Base-by-base conservation (phyloP, 139 green algal genomes). In the Edaphochlamys debaryana region DNA sequence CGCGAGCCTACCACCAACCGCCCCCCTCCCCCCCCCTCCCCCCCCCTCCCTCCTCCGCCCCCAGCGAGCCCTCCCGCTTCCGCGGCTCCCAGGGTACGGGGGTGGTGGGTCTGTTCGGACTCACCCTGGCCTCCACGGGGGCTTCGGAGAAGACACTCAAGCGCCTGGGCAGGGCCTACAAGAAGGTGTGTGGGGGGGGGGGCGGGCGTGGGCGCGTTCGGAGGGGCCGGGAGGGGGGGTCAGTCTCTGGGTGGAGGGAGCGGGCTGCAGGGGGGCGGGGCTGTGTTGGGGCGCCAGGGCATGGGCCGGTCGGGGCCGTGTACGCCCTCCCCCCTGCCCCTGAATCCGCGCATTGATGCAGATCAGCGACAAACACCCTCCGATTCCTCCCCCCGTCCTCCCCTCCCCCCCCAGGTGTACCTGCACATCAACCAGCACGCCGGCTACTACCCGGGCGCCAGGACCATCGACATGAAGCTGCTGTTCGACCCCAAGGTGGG, bases 361-460 rank as follows among this genome's bases (percentile, higher is more conserved):
- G n/a, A n/a, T n/a, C n/a, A n/a, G n/a, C n/a, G n/a, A n/a, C n/a
- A n/a, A n/a, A n/a, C n/a, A n/a, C n/a, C n/a, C n/a, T n/a, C n/a
- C n/a, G n/a, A n/a, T n/a, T n/a, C n/a, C n/a, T n/a, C n/a, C n/a
- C n/a, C n/a, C n/a, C n/a, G n/a, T n/a, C n/a, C 45, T 54, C 11
- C 45, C 32, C 32, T 29, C 36, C 36, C 25, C 38, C 7, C 6
- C 30, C 74, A 81, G 67, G 63, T 92, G 32, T 92, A 92, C 70
- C 85, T 89, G 22, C 86, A 91, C 71, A 84, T 75, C 48, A 88
- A 88, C 82, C 82, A 93, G 58, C 90, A 93, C 70, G 90, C 89
- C 5, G 87, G 90, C 20, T 93, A 93, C 78, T 93, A 93, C 84
- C 90, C 90, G 5, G 90, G 90, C 0, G 89, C 88, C 13, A 79